A percentile compares a stretch with the other conserved stretches of the same genome.
Evolutionary conservation across 441 rosid species (phyloP).

Genomic region (Gossypium schwendimanii): DNA sequence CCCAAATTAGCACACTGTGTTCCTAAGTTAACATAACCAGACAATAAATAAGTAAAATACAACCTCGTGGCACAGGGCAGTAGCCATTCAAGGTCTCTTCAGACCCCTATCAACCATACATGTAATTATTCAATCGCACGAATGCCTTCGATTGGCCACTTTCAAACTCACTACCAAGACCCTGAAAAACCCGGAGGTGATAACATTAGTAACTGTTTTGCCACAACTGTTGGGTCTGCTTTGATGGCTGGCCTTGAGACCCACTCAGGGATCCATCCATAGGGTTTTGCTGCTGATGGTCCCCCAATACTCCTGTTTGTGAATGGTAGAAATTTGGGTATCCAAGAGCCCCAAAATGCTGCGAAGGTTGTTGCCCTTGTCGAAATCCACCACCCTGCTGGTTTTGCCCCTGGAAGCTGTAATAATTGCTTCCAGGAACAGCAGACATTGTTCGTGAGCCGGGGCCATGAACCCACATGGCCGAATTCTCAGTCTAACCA

Average conservation of each 20-base stretch:
- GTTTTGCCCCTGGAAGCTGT: conserved; percentile 86
- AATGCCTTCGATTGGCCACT: conserved; percentile 32
- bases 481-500: conserved; percentile 74
- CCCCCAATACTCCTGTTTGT: conserved; percentile 60
- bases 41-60: conserved; percentile 41
- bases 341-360: conserved; percentile 71
- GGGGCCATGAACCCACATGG: conserved; percentile 83
- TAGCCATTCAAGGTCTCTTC: conserved; percentile 31
- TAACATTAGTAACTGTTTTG: conserved; percentile 71
- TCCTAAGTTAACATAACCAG: conserved; percentile 1
- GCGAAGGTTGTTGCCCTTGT: conserved; percentile 78
- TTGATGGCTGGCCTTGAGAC: conserved; percentile 70
- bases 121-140: conserved; percentile 18
- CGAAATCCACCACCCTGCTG: conserved; percentile 76
- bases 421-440: conserved; percentile 67
- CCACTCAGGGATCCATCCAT: conserved; percentile 56
- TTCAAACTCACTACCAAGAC: conserved; percentile 34
- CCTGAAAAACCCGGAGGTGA: conserved; percentile 50
- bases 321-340: conserved; percentile 85
- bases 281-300: conserved; percentile 85
- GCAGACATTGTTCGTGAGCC: conserved; percentile 75
- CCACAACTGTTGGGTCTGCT: conserved; percentile 88
- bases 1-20: background rate
- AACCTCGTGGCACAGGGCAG: conserved; percentile 53
- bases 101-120: conserved; percentile 20